These are phyloP conservation scores for Podila verticillata DNA, from an alignment of 192 early-diverging fungal genomes.

Conservation along the genomic window DNA sequence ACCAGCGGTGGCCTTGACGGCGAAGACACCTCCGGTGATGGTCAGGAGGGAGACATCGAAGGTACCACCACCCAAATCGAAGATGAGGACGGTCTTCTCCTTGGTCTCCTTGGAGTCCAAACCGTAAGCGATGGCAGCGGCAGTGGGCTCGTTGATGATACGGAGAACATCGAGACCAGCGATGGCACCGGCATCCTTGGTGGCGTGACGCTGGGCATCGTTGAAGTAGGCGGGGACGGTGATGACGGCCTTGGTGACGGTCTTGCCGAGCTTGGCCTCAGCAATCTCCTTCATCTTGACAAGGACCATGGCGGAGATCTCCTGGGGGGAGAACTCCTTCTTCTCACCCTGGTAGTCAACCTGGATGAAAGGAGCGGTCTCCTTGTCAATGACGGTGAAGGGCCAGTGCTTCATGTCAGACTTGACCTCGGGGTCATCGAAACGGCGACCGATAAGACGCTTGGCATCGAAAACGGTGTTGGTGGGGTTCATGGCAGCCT, in stretches of 20 bases:
- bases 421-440: conserved; percentile 87
- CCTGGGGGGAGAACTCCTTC: too few relatives aligned
- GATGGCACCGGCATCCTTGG: conserved; percentile 90
- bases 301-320: conserved; percentile 98
- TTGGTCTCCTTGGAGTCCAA: too few relatives aligned
- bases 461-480: conserved; percentile 93
- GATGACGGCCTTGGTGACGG: conserved; percentile 92
- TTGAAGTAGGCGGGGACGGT: conserved; percentile 99
- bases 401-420: conserved; percentile 87
- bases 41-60: too few relatives aligned
- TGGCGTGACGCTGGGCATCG: conserved; percentile 95
- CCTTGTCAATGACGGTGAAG: conserved; percentile 81
- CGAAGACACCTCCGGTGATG: conserved; percentile 82
- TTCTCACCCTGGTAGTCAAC: too few relatives aligned
- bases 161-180: conserved; percentile 61
- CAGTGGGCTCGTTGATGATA: conserved; percentile 94
- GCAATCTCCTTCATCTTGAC: conserved; percentile 86
- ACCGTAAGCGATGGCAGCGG: conserved; percentile 89
- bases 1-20: conserved; percentile 82
- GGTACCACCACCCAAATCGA: too few relatives aligned
- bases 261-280: conserved; percentile 69
- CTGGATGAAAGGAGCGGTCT: conserved; percentile 80
- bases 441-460: too few relatives aligned
- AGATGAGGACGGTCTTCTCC: too few relatives aligned
- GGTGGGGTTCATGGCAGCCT: conserved; percentile 89